These are phyloP conservation scores for Trichoderma sp. DNA, from an alignment of 2,329 filamentous ascomycete species.

Conservation along the genomic window DNA sequence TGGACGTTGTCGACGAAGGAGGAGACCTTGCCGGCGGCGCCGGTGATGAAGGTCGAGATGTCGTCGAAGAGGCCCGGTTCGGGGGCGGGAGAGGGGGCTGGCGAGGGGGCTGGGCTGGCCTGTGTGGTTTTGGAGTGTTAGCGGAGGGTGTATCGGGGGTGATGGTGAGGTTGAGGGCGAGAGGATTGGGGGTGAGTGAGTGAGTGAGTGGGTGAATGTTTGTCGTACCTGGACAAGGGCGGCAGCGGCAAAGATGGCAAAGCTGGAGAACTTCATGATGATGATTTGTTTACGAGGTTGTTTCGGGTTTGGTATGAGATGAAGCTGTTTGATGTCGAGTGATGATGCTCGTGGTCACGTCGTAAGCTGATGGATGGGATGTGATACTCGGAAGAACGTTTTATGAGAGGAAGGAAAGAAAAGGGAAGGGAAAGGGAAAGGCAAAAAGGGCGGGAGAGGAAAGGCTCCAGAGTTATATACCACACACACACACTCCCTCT, in stretches of 20 bases:
- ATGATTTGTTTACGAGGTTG: background rate
- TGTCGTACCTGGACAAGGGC: conserved; percentile 39
- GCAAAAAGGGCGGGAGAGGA: no score
- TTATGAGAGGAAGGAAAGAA: background rate
- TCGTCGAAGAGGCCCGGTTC: conserved; percentile 27
- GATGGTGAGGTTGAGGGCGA: background rate
- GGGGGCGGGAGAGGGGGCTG: conserved; percentile 27
- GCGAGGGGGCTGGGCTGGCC: conserved; percentile 26
- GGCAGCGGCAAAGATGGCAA: conserved; percentile 39
- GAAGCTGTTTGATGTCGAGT: background rate
- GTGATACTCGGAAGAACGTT: background rate
- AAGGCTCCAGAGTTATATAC: no score
- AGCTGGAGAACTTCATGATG: conserved; percentile 45
- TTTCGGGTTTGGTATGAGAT: background rate
- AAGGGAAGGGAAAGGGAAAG: no score
- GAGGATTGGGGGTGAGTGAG: background rate
- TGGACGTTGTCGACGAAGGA: conserved; percentile 14
- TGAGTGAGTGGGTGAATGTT: no score
- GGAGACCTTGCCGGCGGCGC: conserved; percentile 19
- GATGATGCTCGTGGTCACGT: background rate
- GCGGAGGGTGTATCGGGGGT: background rate
- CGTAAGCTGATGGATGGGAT: background rate
- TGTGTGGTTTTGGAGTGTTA: background rate
- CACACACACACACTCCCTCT: no score
- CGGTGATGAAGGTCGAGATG: conserved; percentile 28